phyloP scores from a whole-genome alignment of 2,329 filamentous ascomycete genomes.

The Beauveria medogensis region DNA sequence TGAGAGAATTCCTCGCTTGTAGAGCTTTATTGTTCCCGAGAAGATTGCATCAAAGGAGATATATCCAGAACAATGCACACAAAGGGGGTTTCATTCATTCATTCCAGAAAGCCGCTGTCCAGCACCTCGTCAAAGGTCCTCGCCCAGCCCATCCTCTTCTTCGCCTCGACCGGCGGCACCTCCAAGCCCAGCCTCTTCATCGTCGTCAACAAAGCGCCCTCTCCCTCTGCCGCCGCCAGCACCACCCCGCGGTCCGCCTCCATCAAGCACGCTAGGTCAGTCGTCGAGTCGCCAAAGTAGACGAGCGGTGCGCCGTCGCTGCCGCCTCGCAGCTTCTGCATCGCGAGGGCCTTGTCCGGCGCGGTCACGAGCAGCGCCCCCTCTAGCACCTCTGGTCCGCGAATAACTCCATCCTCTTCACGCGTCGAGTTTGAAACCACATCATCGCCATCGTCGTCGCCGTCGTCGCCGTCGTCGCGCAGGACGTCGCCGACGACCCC shows the following conservation, averaged over 20 bases:
- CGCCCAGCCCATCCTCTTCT: background rate
- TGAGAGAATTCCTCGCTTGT: too few species aligned
- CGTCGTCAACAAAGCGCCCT: constrained; percentile 26
- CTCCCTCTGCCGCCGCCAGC: constrained; percentile 29
- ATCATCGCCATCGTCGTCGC: background rate
- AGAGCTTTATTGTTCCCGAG: too few species aligned
- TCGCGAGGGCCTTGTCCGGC: constrained; percentile 37
- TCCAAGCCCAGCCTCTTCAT: constrained; percentile 29
- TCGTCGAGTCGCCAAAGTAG: constrained; percentile 53
- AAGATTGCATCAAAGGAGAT: too few species aligned
- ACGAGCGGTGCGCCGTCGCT: constrained; percentile 22
- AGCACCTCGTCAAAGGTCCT: constrained; percentile 27
- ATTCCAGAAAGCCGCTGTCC: constrained; percentile 19
- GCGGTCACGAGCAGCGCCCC: constrained; percentile 27
- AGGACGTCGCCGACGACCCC: constrained; percentile 30
- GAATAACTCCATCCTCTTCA: constrained; percentile 28
- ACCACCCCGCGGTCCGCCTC: constrained; percentile 34
- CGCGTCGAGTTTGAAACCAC: constrained; percentile 38
- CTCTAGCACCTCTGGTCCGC: constrained; percentile 28
- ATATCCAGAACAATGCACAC: background rate
- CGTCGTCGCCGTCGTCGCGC: constrained; percentile 11
- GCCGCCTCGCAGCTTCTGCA: constrained; percentile 23
- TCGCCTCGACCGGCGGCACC: constrained; percentile 28
- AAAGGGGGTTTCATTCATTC: background rate
- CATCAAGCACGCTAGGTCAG: constrained; percentile 47